These are phyloP conservation scores for Vitis vinifera DNA, from an alignment of 164 flowering plant species.

Conservation along the genomic window DNA sequence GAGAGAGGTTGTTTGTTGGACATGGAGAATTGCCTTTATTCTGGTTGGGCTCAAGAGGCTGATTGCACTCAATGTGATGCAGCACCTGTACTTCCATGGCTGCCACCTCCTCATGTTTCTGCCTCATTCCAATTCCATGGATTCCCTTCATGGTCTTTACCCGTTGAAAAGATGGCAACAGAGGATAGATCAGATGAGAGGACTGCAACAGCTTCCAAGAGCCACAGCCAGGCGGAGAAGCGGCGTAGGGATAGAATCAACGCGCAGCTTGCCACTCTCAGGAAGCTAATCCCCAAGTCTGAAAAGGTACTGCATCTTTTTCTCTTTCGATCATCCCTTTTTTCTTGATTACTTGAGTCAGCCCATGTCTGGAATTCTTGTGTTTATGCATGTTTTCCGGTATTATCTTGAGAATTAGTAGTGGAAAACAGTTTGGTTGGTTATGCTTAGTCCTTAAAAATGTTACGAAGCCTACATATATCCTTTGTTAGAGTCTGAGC, in stretches of 20 bases:
- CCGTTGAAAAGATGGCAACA: conserved; percentile 17
- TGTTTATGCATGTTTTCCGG: background rate
- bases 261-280: conserved; percentile 60
- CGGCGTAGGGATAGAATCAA: conserved; percentile 77
- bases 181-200: conserved; percentile 35
- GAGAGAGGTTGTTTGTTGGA: background rate
- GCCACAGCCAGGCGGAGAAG: conserved; percentile 84
- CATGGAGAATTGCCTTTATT: conserved; percentile 28
- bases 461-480: no score
- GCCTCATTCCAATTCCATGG: conserved; percentile 18
- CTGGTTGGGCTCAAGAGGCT: conserved; percentile 28
- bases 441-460: no score
- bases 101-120: conserved; percentile 10
- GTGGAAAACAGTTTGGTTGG: no score
- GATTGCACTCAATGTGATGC: conserved; percentile 13
- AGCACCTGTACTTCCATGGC: conserved; percentile 22
- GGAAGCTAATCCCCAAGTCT: conserved; percentile 63
- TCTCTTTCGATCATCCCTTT: background rate
- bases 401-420: no score
- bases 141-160: conserved; percentile 24
- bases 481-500: no score
- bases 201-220: conserved; percentile 40
- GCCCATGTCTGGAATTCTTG: background rate
- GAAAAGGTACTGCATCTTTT: conserved; percentile 50
- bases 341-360: no score